Evolutionary conservation across 805 yeast genomes (phyloP).

Genomic region (Kregervanrija fluxuum): DNA sequence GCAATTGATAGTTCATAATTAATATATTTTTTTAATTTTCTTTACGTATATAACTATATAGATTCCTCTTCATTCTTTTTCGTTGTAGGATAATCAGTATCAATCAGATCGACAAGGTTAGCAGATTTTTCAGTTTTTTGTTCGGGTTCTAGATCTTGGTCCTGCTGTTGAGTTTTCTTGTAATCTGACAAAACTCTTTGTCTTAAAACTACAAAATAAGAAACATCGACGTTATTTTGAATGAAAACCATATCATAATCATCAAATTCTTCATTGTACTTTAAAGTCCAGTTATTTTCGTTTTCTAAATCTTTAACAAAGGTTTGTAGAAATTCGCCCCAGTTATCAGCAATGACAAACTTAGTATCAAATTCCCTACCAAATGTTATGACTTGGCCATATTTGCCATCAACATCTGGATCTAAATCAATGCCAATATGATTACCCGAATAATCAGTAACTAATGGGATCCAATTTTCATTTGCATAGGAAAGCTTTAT

Average conservation of each 20-base stretch:
- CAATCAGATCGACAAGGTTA: no score
- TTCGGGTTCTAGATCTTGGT: no score
- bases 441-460: constrained; percentile 82
- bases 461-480: constrained; percentile 81
- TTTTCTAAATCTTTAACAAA: constrained; percentile 80
- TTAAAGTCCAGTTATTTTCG: constrained; percentile 58
- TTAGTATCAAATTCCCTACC: constrained; percentile 90
- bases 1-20: no score
- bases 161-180: no score
- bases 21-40: no score
- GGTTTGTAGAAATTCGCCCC: constrained; percentile 76
- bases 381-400: constrained; percentile 84
- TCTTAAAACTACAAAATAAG: no score
- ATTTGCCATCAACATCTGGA: constrained; percentile 62
- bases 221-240: constrained; percentile 36
- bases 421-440: constrained; percentile 81
- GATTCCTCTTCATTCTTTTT: no score
- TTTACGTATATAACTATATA: no score
- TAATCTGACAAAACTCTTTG: no score
- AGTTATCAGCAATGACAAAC: constrained; percentile 70
- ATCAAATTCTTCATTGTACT: constrained; percentile 55
- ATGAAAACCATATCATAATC: constrained; percentile 66
- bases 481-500: constrained; percentile 70
- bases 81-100: no score
- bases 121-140: no score